Percentiles rank a stretch among this genome's conserved stretches.
Conservation (phyloP, 805 yeast genomes). For the Candida vartiovaarae region DNA sequence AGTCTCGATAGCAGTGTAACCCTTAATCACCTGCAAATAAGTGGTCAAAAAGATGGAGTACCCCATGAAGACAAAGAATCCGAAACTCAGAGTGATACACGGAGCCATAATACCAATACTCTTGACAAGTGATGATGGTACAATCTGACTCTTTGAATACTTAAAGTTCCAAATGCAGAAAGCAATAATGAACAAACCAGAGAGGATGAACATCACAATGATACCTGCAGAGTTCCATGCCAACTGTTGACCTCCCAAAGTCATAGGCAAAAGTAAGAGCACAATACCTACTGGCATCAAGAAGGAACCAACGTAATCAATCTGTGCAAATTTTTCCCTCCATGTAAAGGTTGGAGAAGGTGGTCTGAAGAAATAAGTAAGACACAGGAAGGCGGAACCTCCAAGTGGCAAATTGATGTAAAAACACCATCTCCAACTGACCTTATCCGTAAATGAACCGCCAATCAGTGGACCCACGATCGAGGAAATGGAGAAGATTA, state of each 20-base stretch:
- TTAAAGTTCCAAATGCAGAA: conserved; percentile 13
- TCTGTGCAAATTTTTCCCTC: conserved; percentile 29
- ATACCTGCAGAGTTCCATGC: conserved; percentile 53
- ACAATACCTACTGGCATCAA: conserved; percentile 38
- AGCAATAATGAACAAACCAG: conserved; percentile 3
- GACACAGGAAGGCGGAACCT: conserved; percentile 36
- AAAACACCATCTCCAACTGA: conserved; percentile 73
- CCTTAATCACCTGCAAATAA: conserved; percentile 44
- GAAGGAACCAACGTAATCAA: conserved; percentile 46
- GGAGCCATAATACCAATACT: not conserved
- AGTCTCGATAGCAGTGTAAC: conserved; percentile 17
- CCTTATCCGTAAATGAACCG: conserved; percentile 53
- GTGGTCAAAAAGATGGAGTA: conserved; percentile 31
- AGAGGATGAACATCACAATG: conserved; percentile 37
- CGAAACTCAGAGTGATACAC: conserved; percentile 32
- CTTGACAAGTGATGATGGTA: conserved; percentile 13
- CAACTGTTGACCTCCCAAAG: conserved; percentile 46
- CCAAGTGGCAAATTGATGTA: conserved; percentile 65
- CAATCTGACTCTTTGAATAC: conserved; percentile 8
- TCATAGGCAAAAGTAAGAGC: conserved; percentile 39
- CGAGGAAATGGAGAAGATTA: conserved; percentile 39
- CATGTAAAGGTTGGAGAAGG: conserved; percentile 36
- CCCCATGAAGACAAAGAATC: conserved; percentile 35
- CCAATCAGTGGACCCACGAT: conserved; percentile 62
- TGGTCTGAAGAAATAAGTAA: conserved; percentile 39